Conservation (phyloP, 2,329 filamentous ascomycete genomes). For the Venturia nashicola region DNA sequence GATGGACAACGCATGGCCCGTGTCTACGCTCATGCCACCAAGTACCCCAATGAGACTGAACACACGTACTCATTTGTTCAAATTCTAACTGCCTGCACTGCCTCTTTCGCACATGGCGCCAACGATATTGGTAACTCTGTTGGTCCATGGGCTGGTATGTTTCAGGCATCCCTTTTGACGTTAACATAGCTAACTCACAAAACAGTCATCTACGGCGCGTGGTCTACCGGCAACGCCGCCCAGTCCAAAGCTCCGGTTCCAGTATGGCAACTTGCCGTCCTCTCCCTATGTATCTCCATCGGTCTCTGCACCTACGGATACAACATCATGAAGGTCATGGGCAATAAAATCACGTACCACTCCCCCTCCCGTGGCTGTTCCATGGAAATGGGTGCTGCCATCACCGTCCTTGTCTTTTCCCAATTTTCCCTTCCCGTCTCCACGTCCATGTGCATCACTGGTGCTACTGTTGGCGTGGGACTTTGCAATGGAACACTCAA, state of each 20-base stretch:
- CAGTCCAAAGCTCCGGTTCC: slow-evolving; percentile 39
- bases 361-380: slow-evolving; percentile 46
- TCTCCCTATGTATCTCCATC: slow-evolving; percentile 39
- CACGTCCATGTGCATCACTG: slow-evolving; percentile 58
- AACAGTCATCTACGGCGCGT: slow-evolving; percentile 45
- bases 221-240: slow-evolving; percentile 34
- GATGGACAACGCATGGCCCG: slow-evolving; percentile 59
- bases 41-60: slow-evolving; percentile 52
- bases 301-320: slow-evolving; percentile 52
- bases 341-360: slow-evolving; percentile 68
- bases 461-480: slow-evolving; percentile 65
- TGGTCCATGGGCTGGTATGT: slow-evolving; percentile 42
- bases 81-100: slow-evolving; percentile 48
- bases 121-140: slow-evolving; percentile 55
- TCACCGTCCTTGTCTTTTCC: slow-evolving; percentile 66
- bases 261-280: slow-evolving; percentile 47
- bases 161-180: background rate
- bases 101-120: slow-evolving; percentile 59
- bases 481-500: slow-evolving; percentile 61
- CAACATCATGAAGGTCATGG: slow-evolving; percentile 64
- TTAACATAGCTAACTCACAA: background rate
- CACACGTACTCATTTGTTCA: slow-evolving; percentile 47
- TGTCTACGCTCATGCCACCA: slow-evolving; percentile 43
- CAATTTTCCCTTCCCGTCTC: slow-evolving; percentile 55
- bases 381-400: slow-evolving; percentile 70